A percentile compares a stretch with the other conserved stretches of the same genome.
Conservation (phyloP, 75 land plant species). For the Selaginella moellendorffii region DNA sequence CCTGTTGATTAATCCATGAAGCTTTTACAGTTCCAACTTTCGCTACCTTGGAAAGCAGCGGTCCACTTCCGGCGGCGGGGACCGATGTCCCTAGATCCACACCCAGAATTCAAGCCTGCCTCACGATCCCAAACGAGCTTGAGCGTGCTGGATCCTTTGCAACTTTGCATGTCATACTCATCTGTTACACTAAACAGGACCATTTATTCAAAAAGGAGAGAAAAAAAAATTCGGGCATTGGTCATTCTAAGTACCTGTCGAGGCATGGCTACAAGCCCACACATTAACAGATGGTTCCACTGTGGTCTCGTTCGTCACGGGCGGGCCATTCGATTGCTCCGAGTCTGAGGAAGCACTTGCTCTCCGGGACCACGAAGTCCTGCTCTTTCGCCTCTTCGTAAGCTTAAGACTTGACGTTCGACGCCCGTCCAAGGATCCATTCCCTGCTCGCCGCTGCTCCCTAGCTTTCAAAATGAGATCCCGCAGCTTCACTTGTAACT, state of each 20-base stretch:
- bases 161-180: neutral
- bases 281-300: neutral
- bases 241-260: neutral
- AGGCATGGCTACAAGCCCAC: neutral
- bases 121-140: neutral
- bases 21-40: too few relatives aligned
- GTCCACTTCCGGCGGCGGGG: neutral
- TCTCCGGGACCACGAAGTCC: too few relatives aligned
- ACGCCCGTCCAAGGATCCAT: neutral
- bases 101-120: neutral
- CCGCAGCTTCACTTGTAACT: neutral
- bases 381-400: too few relatives aligned
- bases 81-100: neutral
- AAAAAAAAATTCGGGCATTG: neutral
- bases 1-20: too few relatives aligned
- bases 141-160: neutral
- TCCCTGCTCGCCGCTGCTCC: neutral
- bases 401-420: too few relatives aligned
- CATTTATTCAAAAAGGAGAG: neutral
- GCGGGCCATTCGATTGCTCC: neutral
- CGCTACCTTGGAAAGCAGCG: neutral
- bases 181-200: neutral
- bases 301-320: too few relatives aligned
- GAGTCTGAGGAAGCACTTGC: neutral
- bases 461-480: neutral